Conservation (phyloP, 129 eudicot genomes). For the Chrysanthemum lavandulifolium region DNA sequence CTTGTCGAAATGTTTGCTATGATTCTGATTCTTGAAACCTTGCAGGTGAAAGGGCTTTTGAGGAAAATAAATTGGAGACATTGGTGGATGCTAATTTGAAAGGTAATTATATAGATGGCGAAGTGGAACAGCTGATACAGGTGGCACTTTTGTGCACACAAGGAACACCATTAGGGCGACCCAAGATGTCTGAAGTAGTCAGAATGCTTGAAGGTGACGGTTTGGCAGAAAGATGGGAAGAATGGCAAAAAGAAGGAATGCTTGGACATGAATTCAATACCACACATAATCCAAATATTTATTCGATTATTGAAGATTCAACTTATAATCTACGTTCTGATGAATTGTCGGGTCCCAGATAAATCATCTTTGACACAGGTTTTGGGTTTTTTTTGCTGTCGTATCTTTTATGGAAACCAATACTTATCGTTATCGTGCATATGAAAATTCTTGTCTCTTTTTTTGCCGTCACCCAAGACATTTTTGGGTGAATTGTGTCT, state of each 20-base stretch:
- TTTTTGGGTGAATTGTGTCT: neutral
- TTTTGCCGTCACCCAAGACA: too few species aligned
- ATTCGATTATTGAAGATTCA: neutral
- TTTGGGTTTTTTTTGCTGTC: neutral
- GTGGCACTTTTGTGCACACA: constrained; percentile 76
- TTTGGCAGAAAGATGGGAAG: constrained; percentile 77
- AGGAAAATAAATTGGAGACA: too few species aligned
- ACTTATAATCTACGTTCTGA: neutral
- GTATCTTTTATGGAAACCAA: too few species aligned
- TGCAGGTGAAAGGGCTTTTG: too few species aligned
- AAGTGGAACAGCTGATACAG: constrained; percentile 61
- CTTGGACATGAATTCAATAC: neutral
- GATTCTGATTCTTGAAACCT: too few species aligned
- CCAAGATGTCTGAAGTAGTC: constrained; percentile 81
- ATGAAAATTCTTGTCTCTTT: too few species aligned
- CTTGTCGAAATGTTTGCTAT: too few species aligned
- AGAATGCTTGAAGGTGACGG: constrained; percentile 83
- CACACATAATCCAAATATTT: neutral
- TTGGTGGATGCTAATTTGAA: constrained; percentile 59
- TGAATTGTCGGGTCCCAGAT: neutral
- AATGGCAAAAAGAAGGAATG: constrained; percentile 62
- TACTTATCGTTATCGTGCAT: neutral
- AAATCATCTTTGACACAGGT: neutral
- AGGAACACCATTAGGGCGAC: constrained; percentile 52
- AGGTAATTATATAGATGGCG: constrained; percentile 46